Evolutionary conservation across 495 filamentous ascomycete genomes (phyloP).

Genomic region (Thermothielavioides terrestris): DNA sequence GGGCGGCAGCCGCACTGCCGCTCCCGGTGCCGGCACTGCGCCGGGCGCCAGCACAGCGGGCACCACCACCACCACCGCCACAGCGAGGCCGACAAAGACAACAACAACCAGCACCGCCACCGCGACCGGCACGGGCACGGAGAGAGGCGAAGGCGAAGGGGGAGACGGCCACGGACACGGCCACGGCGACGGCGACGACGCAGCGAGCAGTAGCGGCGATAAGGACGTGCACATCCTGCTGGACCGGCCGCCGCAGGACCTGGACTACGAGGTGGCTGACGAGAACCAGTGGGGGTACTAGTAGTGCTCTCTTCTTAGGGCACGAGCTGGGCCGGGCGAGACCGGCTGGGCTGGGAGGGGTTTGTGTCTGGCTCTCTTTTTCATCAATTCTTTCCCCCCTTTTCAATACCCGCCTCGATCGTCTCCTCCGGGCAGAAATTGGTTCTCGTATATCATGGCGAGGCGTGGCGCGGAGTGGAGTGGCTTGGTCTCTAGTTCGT

Average conservation of each 20-base stretch:
- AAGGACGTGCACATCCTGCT: conserved; percentile 28
- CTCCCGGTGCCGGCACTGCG: neutral
- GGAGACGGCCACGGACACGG: neutral
- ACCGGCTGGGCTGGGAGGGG: too few relatives aligned
- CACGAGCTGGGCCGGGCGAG: too few relatives aligned
- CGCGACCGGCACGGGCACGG: neutral
- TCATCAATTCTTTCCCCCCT: too few relatives aligned
- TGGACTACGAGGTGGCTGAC: conserved; percentile 41
- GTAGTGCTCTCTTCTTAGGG: neutral
- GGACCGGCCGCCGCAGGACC: conserved; percentile 17
- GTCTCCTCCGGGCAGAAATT: too few relatives aligned
- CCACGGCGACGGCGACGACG: neutral
- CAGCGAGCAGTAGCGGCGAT: conserved; percentile 16
- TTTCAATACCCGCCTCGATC: too few relatives aligned
- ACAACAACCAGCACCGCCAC: neutral
- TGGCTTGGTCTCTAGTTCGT: too few relatives aligned
- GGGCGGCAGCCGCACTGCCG: conserved; percentile 46
- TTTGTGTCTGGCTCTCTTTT: neutral
- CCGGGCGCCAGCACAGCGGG: neutral
- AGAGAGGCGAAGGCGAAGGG: neutral
- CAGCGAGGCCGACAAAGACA: neutral
- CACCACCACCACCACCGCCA: neutral
- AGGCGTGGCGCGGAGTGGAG: too few relatives aligned
- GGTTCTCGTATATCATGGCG: too few relatives aligned
- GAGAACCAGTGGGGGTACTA: conserved; percentile 32